Evolutionary conservation across 768 basidiomycete species (phyloP), one percentile per base, ranked within the genome.

Genomic region (Russula sp.): DNA sequence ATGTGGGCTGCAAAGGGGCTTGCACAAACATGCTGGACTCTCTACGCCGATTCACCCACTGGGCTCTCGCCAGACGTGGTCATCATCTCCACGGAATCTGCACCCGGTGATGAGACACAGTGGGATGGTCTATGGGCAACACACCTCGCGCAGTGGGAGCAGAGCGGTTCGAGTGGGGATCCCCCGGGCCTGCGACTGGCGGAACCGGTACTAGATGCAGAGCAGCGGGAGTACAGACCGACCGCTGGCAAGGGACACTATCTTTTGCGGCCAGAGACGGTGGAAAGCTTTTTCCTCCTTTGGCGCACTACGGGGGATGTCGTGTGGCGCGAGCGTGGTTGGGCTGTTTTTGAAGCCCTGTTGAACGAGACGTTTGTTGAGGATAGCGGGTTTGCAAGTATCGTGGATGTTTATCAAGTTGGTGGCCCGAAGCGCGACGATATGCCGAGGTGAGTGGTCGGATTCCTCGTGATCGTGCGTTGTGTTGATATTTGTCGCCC

Each of bases 1-100:
- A 72, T 83, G 61, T 90, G 86, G 87, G 90, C 87, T 2, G 90
- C 90, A 0, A 80, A 87, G 68, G 90, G 88, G 18, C 78, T 92
- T 24, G 87, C 87, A 24, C 79, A 88, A 63, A 89, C 81, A 14
- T 92, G 90, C 70, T 90, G 84, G 77, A 70, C 84, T 36, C 83
- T 83, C 51, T 92, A 91, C 69, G 86, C 85, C 1, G 90, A 92
- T 71, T 83, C 86, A 65, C 79, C 81, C 3, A 80, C 82, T 0
- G 90, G 90, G 1, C 74, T 92, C 34, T 86, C 85, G 10, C 87
- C 90, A 1, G 90, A 92, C 65, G 81, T 82, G 67, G 78, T 83
- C 71, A 57, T 52, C 65, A 75, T 66, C 50, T 34, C 32, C 67
- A 6, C 10, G 11, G 4, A 1, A 24, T 14, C 16, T 6, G 16